phyloP scores from a whole-genome alignment of 768 basidiomycete genomes.

The Strobilomyces echinocephalus region DNA sequence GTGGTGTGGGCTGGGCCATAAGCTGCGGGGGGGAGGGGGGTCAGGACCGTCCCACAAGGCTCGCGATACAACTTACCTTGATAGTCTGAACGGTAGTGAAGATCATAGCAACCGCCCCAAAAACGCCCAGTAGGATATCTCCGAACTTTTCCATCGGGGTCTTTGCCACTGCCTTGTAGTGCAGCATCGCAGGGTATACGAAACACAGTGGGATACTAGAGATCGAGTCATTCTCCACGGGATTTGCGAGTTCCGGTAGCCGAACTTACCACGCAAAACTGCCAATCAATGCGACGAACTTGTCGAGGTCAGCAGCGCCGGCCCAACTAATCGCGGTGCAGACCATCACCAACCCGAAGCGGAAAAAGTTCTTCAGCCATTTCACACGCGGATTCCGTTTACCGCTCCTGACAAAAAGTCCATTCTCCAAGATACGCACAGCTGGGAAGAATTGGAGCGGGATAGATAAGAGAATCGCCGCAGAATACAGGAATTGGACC shows the following conservation, averaged over 20 bases:
- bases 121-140: constrained; percentile 71
- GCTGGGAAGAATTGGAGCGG: constrained; percentile 98
- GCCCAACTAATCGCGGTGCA: constrained; percentile 80
- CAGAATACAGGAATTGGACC: constrained; percentile 85
- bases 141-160: constrained; percentile 59
- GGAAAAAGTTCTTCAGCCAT: constrained; percentile 94
- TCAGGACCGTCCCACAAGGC: constrained; percentile 10
- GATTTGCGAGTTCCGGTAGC: not conserved
- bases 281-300: constrained; percentile 91
- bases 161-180: constrained; percentile 79
- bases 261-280: constrained; percentile 82
- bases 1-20: constrained; percentile 50
- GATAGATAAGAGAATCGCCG: constrained; percentile 87
- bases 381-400: constrained; percentile 79
- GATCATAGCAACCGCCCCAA: constrained; percentile 64
- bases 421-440: constrained; percentile 95
- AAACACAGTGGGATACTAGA: constrained; percentile 87
- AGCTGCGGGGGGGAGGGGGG: constrained; percentile 37
- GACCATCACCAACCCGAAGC: constrained; percentile 67
- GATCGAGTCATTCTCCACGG: constrained; percentile 10
- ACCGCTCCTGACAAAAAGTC: constrained; percentile 82
- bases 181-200: constrained; percentile 90
- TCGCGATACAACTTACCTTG: constrained; percentile 36
- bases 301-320: constrained; percentile 88
- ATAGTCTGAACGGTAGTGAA: constrained; percentile 84